Evolutionary conservation across 2,329 filamentous ascomycete genomes (phyloP), one percentile per base, ranked within the genome.

Genomic region (Coniochaeta sp.): DNA sequence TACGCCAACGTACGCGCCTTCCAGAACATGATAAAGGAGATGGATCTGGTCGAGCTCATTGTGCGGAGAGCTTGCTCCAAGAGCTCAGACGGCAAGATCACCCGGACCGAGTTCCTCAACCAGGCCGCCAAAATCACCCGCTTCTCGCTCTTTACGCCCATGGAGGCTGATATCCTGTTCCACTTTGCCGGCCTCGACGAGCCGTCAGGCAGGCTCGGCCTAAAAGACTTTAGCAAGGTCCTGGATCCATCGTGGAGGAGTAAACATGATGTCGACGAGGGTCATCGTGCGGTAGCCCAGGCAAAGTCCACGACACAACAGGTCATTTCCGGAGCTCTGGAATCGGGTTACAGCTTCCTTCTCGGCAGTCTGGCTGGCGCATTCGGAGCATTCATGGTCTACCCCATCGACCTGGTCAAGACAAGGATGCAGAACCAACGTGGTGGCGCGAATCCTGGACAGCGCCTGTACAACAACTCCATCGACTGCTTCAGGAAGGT

Each of bases 351-450:
- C 75, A 93, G 96, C 80, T 99, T 99, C 72, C 86, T 79, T 3
- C 85, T 99, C 7, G 95, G 95, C 62, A 92, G 90, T 72, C 67
- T 96, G 67, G 95, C 95, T 8, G 95, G 95, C 76, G 95, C 95
- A 11, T 99, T 99, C 72, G 95, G 95, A 73, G 95, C 95, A 14
- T 98, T 99, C 74, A 97, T 99, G 91, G 95, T 99, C 59, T 99
- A 99, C 74, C 95, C 95, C 26, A 98, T 99, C 71, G 95, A 99
- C 78, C 79, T 99, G 63, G 95, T 99, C 74, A 99, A 99, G 84
- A 99, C 95, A 1, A 88, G 95, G 63, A 90, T 99, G 87, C 95
- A 99, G 77, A 99, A 99, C 79, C 95, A 99, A 80, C 86, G 95
- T 66, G 87, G 86, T 58, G 87, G 86, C 58, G 85, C 85, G 5